Conservation (phyloP, 805 yeast genomes). For the Scheffersomyces amazonensis region DNA sequence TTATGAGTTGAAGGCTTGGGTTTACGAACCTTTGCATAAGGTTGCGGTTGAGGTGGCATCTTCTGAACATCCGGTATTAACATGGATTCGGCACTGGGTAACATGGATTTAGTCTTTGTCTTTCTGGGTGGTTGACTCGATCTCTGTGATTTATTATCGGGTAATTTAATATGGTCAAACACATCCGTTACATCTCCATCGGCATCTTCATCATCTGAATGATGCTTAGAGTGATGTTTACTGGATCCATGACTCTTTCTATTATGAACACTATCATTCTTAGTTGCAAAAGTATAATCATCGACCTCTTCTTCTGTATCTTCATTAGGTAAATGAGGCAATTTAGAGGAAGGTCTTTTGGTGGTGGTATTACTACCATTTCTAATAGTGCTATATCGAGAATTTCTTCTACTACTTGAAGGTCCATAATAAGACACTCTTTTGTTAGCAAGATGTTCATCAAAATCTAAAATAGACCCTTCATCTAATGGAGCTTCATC, state of each 20-base stretch:
- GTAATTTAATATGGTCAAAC: slow-evolving; percentile 48
- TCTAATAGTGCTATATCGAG: slow-evolving; percentile 15
- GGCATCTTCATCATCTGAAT: slow-evolving; percentile 14
- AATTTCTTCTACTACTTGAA: slow-evolving; percentile 22
- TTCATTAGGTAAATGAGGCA: slow-evolving; percentile 26
- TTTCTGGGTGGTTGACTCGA: slow-evolving; percentile 5
- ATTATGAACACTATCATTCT: slow-evolving; percentile 19
- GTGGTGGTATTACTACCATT: slow-evolving; percentile 8
- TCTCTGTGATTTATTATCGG: slow-evolving; percentile 27
- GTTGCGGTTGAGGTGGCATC: slow-evolving; percentile 9
- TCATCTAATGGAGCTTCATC: slow-evolving; percentile 31
- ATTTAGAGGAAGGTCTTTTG: slow-evolving; percentile 23
- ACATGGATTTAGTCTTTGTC: slow-evolving; percentile 21
- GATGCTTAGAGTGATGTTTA: slow-evolving; percentile 10
- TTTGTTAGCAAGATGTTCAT: slow-evolving; percentile 37
- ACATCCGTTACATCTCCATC: slow-evolving; percentile 34
- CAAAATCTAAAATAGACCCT: slow-evolving; percentile 39
- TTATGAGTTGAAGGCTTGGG: slow-evolving; percentile 10
- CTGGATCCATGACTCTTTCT: slow-evolving; percentile 11
- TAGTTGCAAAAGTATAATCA: slow-evolving; percentile 42
- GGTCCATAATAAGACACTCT: slow-evolving; percentile 38
- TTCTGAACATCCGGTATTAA: slow-evolving; percentile 25
- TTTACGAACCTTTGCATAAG: slow-evolving; percentile 21
- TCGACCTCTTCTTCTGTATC: slow-evolving; percentile 13
- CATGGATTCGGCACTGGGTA: slow-evolving; percentile 36